Evolutionary conservation across 192 early-diverging fungal species (phyloP), one percentile per base, ranked within the genome.

Genomic region (Geranomyces variabilis): DNA sequence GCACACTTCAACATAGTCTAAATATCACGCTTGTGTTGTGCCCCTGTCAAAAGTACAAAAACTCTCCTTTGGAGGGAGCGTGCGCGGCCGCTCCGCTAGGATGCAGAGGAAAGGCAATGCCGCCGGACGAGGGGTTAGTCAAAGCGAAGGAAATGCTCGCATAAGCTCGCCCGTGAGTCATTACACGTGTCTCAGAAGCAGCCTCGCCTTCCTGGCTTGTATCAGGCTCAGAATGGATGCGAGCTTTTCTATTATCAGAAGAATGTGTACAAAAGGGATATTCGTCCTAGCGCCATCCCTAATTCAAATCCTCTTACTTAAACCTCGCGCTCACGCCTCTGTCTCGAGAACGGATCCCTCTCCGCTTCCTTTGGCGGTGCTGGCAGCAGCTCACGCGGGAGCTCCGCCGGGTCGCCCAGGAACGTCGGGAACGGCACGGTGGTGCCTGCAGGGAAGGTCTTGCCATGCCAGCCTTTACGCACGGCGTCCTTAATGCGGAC

Each of bases 401-500:
- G 36, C 22, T 59, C 26, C 13, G 30, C 45, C 7, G 43, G 22
- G 26, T 74, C 72, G 10, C 81, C 84, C 58, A 81, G 24, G 65
- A 77, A 86, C 19, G 81, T 86, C 7, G 84, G 84, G 74, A 84
- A 83, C 48, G 84, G 84, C 13, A 86, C 81, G 1, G 17, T 31
- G 14, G 68, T 53, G 10, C 70, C 77, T 36, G 53, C 48, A 13
- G 84, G 84, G 72, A 86, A 86, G 5, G 63, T 49, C 45, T 78
- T 63, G 14, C 71, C 65, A 29, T 63, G 53, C 77, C 76, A 81
- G 7, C 76, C 71, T 68, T 92, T 88, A 75, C 90, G 91, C 75
- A 94, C 82, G 21, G 95, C 91, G 83, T 99, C 96, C 66, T 83
- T 86, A 13, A 99, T 85, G 78, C 88, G 86, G 41, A 99, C 89